Percentiles rank a stretch among this genome's conserved stretches.
Conservation (phyloP, 2,329 filamentous ascomycete genomes). For the Pyricularia grisea region DNA sequence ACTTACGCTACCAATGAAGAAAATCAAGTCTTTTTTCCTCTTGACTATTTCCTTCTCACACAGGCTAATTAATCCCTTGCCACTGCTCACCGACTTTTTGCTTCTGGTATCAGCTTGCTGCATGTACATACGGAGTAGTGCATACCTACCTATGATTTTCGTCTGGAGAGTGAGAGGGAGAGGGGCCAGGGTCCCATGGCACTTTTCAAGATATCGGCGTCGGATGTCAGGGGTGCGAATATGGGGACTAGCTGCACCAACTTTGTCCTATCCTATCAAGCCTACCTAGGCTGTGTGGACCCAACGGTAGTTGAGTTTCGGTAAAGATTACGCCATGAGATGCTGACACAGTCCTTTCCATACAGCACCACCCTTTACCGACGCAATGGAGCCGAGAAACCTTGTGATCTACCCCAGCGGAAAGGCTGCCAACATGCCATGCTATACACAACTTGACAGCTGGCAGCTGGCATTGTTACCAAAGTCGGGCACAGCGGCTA, state of each 20-base stretch:
- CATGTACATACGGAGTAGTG: not conserved
- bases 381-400: not conserved
- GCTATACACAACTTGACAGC: not conserved
- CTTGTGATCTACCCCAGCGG: not conserved
- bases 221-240: not conserved
- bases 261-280: not conserved
- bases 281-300: not conserved
- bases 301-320: not conserved
- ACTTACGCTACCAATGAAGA: not conserved
- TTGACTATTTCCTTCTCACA: not conserved
- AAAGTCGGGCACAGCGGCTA: not conserved
- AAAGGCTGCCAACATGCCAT: not conserved
- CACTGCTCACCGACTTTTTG: not conserved
- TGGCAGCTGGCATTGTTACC: not conserved
- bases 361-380: not conserved
- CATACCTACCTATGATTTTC: not conserved
- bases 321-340: not conserved
- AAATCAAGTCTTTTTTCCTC: not conserved
- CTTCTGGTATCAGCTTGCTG: not conserved
- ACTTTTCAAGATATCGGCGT: not conserved
- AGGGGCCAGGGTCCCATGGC: not conserved
- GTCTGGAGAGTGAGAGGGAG: not conserved
- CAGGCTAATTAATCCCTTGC: too few relatives aligned
- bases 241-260: not conserved
- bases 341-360: not conserved